Conservation (phyloP, 768 basidiomycete species). For the Sporobolomyces phaffii region DNA sequence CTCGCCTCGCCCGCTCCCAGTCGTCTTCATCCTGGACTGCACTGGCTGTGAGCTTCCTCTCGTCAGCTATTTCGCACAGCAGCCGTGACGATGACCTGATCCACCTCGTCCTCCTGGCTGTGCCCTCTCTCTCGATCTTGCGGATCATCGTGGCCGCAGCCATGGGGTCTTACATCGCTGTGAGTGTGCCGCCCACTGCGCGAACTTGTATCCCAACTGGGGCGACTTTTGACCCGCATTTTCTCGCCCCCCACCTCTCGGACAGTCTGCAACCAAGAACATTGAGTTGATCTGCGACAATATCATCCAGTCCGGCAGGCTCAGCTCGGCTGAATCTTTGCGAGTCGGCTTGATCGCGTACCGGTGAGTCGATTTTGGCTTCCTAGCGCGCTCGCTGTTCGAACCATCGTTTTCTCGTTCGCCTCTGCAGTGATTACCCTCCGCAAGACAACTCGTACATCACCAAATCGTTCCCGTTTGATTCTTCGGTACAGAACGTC, state of each 20-base stretch:
- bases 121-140: not conserved
- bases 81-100: not conserved
- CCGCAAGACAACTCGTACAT: constrained; percentile 92
- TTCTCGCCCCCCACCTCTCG: not conserved
- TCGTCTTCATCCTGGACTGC: constrained; percentile 38
- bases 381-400: not conserved
- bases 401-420: not conserved
- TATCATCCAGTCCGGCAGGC: constrained; percentile 87
- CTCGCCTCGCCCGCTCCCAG: not conserved
- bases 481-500: constrained; percentile 80
- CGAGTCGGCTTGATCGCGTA: constrained; percentile 87
- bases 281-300: constrained; percentile 90
- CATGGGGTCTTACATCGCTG: constrained; percentile 39
- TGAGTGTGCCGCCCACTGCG: not conserved
- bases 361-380: constrained; percentile 47
- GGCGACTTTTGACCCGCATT: not conserved
- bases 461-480: constrained; percentile 88
- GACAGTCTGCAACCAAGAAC: constrained; percentile 69
- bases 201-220: not conserved
- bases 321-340: constrained; percentile 79
- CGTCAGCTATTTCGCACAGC: not conserved
- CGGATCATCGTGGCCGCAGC: not conserved
- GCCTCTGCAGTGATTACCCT: constrained; percentile 62
- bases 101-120: not conserved
- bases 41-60: constrained; percentile 26